Evolutionary conservation across 176 grass and related monocot genomes (phyloP).

Genomic region (Neostapfia colusana): DNA sequence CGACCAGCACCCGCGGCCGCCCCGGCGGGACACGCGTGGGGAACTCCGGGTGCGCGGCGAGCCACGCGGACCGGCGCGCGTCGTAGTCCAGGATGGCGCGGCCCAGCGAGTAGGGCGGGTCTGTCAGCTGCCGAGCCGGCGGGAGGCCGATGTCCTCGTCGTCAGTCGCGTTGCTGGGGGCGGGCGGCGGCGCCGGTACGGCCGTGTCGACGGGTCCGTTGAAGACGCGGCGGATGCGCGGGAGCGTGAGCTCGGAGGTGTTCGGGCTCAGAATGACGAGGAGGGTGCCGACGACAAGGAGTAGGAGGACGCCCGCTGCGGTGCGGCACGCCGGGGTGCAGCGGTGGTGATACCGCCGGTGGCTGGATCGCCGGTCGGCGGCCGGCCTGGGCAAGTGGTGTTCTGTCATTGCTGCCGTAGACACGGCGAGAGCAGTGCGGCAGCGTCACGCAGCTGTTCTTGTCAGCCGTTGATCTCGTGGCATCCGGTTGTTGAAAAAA

Average conservation of each 20-base stretch:
- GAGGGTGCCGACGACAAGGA: conserved; percentile 19
- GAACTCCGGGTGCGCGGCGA: conserved; percentile 56
- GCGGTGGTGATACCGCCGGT: not conserved
- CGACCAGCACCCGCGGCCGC: conserved; percentile 73
- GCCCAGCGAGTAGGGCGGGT: conserved; percentile 68
- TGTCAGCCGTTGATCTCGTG: conserved; percentile 12
- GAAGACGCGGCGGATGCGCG: conserved; percentile 40
- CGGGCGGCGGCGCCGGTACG: not conserved
- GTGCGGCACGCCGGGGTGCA: not conserved
- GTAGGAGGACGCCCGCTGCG: not conserved
- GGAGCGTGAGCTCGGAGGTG: conserved; percentile 26
- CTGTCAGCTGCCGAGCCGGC: conserved; percentile 52
- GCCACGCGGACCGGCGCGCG: conserved; percentile 63
- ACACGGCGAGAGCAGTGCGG: not conserved
- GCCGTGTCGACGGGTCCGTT: not conserved
- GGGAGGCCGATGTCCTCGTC: conserved; percentile 43
- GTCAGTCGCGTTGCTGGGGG: conserved; percentile 22
- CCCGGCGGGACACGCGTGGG: conserved; percentile 8
- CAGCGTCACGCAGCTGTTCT: not conserved
- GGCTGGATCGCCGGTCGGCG: conserved; percentile 11
- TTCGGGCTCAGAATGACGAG: conserved; percentile 26
- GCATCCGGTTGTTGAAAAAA: not conserved
- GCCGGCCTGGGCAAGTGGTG: not conserved
- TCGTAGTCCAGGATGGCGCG: conserved; percentile 74
- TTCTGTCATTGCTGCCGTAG: conserved; percentile 22